These are phyloP conservation scores for Colletotrichum musicola DNA, from an alignment of 2,329 filamentous ascomycete genomes.

Conservation along the genomic window DNA sequence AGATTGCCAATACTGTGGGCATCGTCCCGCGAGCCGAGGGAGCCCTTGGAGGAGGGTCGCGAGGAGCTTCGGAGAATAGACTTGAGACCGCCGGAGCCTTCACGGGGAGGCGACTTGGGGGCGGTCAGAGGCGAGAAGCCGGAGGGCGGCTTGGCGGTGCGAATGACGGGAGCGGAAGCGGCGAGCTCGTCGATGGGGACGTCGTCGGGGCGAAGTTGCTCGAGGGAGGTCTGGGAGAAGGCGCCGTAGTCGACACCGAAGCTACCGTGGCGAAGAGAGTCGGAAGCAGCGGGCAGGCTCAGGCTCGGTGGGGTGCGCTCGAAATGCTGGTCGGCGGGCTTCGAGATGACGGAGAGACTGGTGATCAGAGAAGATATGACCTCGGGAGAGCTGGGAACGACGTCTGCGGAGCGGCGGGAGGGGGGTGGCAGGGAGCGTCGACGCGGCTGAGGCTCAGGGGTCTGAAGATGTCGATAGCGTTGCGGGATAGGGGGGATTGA, in stretches of 20 bases:
- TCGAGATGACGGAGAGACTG: conserved; percentile 75
- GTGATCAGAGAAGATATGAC: conserved; percentile 79
- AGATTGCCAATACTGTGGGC: conserved; percentile 73
- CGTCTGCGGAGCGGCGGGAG: conserved; percentile 42
- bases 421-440: conserved; percentile 38
- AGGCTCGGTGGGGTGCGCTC: conserved; percentile 63
- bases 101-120: conserved; percentile 65
- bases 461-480: conserved; percentile 38
- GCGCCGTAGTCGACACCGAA: conserved; percentile 82
- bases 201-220: conserved; percentile 61
- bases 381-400: conserved; percentile 71
- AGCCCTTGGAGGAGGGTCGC: conserved; percentile 71
- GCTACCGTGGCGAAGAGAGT: conserved; percentile 59
- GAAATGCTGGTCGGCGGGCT: conserved; percentile 77
- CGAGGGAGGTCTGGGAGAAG: conserved; percentile 65
- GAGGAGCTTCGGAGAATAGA: conserved; percentile 70
- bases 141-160: conserved; percentile 84
- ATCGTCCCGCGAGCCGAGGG: conserved; percentile 67
- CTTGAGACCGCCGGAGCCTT: conserved; percentile 65
- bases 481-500: conserved; percentile 40
- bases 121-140: conserved; percentile 80
- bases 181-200: conserved; percentile 70
- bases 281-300: conserved; percentile 52
- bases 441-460: conserved; percentile 33
- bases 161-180: conserved; percentile 78